phyloP scores from a whole-genome alignment of 306 rosid genomes.

The Myrica gale region DNA sequence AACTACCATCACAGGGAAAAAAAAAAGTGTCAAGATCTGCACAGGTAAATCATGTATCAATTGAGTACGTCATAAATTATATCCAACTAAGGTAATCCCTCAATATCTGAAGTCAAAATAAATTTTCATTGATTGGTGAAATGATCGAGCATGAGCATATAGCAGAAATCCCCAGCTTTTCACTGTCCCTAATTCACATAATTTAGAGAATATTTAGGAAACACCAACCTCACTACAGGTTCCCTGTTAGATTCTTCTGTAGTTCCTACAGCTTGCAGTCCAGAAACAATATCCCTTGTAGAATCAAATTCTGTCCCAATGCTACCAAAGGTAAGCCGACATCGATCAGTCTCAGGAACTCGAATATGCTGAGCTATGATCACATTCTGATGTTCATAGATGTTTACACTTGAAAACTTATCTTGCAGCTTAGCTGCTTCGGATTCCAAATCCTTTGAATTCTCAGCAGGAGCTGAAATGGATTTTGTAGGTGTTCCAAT shows the following conservation, averaged over 20 bases:
- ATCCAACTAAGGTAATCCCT: background rate
- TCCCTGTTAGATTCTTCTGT: conserved; percentile 53
- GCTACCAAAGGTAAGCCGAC: conserved; percentile 88
- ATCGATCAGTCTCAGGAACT: conserved; percentile 79
- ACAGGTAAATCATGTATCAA: conserved; percentile 3
- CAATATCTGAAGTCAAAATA: background rate
- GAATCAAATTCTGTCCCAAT: conserved; percentile 65
- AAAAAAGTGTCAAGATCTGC: conserved; percentile 16
- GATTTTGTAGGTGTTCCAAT: conserved; percentile 77
- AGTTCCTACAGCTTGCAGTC: conserved; percentile 42
- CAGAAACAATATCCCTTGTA: conserved; percentile 40
- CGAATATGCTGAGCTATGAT: conserved; percentile 88
- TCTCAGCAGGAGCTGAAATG: conserved; percentile 52
- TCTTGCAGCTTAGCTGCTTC: conserved; percentile 59
- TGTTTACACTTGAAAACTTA: conserved; percentile 49
- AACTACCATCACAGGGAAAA: conserved; percentile 48
- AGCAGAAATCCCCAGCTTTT: background rate
- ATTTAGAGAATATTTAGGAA: background rate
- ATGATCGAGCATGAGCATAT: background rate
- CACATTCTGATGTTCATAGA: conserved; percentile 71
- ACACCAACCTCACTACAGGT: conserved; percentile 60
- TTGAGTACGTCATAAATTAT: background rate
- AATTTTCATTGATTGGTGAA: background rate
- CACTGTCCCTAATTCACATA: background rate
- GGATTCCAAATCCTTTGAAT: conserved; percentile 47